Evolutionary conservation across 257 asterid genomes (phyloP).

Genomic region (Solanum verrucosum): DNA sequence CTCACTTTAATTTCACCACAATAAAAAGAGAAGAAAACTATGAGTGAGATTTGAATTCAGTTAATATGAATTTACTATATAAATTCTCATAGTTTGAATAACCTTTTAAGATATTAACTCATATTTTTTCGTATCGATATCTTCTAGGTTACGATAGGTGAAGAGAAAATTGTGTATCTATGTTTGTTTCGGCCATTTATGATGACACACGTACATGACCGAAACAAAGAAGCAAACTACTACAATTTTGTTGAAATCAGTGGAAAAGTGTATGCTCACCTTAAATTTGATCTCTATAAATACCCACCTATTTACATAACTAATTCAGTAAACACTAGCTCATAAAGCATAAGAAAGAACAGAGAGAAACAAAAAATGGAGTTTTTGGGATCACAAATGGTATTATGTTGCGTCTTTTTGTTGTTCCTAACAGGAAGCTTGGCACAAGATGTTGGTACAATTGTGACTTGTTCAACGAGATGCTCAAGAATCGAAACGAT

Average conservation of each 20-base stretch:
- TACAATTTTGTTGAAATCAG: background rate
- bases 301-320: background rate
- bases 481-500: conserved; percentile 14
- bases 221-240: background rate
- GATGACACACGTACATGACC: background rate
- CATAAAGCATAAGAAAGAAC: background rate
- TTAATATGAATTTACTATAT: too few species aligned
- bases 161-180: background rate
- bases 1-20: background rate
- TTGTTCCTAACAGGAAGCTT: background rate
- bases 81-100: too few species aligned
- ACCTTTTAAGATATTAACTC: too few species aligned
- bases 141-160: background rate
- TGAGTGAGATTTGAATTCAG: too few species aligned
- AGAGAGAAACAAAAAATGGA: background rate
- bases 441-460: background rate
- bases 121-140: background rate
- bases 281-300: background rate
- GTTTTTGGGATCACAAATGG: background rate
- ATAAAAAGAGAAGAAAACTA: too few species aligned
- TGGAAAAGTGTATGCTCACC: background rate
- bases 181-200: background rate
- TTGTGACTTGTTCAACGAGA: conserved; percentile 4
- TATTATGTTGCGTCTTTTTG: background rate
- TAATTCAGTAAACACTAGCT: background rate